phyloP scores from a whole-genome alignment of 2,329 filamentous ascomycete species.

The Coleophoma cylindrospora region DNA sequence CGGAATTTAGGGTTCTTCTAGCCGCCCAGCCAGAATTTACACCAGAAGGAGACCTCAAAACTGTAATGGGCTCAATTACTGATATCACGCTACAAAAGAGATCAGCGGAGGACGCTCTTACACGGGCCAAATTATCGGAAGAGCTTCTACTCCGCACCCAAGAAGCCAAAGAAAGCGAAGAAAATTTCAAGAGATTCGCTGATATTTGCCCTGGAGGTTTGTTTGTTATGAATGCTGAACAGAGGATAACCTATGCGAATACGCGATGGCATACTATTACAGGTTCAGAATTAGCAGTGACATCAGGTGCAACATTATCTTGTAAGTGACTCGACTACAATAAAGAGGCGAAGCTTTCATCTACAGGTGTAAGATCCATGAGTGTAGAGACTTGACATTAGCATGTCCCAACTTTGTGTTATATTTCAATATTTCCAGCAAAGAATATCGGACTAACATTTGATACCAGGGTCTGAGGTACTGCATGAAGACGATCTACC shows the following conservation, averaged over 20 bases:
- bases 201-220: slow-evolving; percentile 78
- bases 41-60: slow-evolving; percentile 57
- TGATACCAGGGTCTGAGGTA: slow-evolving; percentile 50
- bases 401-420: too few relatives aligned
- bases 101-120: slow-evolving; percentile 76
- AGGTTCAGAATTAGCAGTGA: slow-evolving; percentile 25
- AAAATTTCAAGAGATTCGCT: slow-evolving; percentile 75
- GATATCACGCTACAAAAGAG: slow-evolving; percentile 82
- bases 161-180: slow-evolving; percentile 61
- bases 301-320: slow-evolving; percentile 52
- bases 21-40: slow-evolving; percentile 69
- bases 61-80: slow-evolving; percentile 73
- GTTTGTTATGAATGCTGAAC: slow-evolving; percentile 67
- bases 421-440: too few relatives aligned
- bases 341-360: too few relatives aligned
- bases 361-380: too few relatives aligned
- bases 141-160: slow-evolving; percentile 61
- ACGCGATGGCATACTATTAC: slow-evolving; percentile 66
- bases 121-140: slow-evolving; percentile 70
- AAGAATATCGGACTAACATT: too few relatives aligned
- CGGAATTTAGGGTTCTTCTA: slow-evolving; percentile 51
- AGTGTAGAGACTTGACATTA: too few relatives aligned
- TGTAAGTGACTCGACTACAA: slow-evolving; percentile 31
- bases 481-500: slow-evolving; percentile 59
- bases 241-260: slow-evolving; percentile 71